Conservation (phyloP, 164 flowering plant species). For the Tetracentron sinense region DNA sequence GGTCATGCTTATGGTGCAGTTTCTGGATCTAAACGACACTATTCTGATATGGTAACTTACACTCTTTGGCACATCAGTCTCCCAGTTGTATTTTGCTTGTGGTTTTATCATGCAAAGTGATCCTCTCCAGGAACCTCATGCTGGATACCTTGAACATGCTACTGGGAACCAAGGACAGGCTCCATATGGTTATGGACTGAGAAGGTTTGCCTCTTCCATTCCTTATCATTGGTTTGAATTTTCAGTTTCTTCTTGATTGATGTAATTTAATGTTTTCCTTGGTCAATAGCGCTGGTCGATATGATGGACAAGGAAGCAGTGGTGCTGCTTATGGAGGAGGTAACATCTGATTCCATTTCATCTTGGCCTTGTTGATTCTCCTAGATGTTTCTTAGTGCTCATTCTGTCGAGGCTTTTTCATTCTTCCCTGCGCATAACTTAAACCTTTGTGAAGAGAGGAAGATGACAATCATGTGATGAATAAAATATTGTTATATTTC, state of each 20-base stretch:
- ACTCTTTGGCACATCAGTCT: not conserved
- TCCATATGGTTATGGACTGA: slow-evolving; percentile 25
- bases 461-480: too few relatives aligned
- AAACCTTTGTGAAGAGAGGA: too few relatives aligned
- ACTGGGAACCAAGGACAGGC: slow-evolving; percentile 16
- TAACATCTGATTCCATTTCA: slow-evolving; percentile 8
- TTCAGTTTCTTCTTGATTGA: slow-evolving; percentile 1
- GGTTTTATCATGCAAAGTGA: slow-evolving; percentile 1
- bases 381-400: not conserved
- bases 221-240: not conserved
- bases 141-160: slow-evolving; percentile 32
- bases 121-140: slow-evolving; percentile 38
- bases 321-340: slow-evolving; percentile 28
- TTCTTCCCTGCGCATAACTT: too few relatives aligned
- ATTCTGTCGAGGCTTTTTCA: too few relatives aligned
- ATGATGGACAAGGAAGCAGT: slow-evolving; percentile 21
- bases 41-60: slow-evolving; percentile 29
- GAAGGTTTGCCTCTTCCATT: slow-evolving; percentile 21
- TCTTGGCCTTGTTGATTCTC: not conserved
- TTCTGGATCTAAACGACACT: slow-evolving; percentile 29
- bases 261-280: slow-evolving; percentile 7
- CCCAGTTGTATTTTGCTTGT: slow-evolving; percentile 1
- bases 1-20: slow-evolving; percentile 21
- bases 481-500: too few relatives aligned
- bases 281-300: slow-evolving; percentile 23